Base-by-base conservation (phyloP, 129 eudicot species). In the Pulicaria dysenterica region DNA sequence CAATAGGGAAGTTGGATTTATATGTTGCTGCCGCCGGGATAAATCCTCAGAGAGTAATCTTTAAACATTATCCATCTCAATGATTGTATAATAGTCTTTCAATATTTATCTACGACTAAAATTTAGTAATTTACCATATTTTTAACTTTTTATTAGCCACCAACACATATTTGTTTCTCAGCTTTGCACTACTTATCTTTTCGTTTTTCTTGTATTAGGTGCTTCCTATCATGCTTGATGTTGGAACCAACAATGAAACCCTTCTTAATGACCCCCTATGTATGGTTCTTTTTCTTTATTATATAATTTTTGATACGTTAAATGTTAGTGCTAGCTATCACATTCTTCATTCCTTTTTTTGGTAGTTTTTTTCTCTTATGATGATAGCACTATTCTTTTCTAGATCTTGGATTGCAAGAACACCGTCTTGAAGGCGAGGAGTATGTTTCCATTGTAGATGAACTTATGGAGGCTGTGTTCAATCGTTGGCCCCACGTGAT, bases 1-100 rank as follows among this genome's bases (percentile, higher is more conserved):
- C 98, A 73, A 89, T 93, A 41, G 96, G 98, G 70, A 93, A 93
- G 70, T 72, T 93, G 71, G 98, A 93, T 93, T 83, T 93, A 58
- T 93, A 93, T 79, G 96, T 93, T 76, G 98, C 98, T 73, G 98
- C 98, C 61, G 98, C 98, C 40, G 98, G 98, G 80, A 93, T 93
- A 78, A 94, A 94, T 74, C 98, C 98, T 48, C 96, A 94, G 62
- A 90, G 98, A 83, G 98, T 94, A 84, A 75, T 13, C 47, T 44
- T 82, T 70, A 64, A 50, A 70, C 49, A 58, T 77, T 79, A 55
- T 75, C 13, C 65, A 36, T 69, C 15, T 38, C 44, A 12, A 53
- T 37, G n/a, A 37, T 60, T 67, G 51, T 7, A 2, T 24, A 43
- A 46, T 12, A 39, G 47, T 60, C 10, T 49, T 19, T 49, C 49